Evolutionary conservation across 192 early-diverging fungal species (phyloP), one percentile per base, ranked within the genome.

Genomic region (Entrophospora sp.): DNA sequence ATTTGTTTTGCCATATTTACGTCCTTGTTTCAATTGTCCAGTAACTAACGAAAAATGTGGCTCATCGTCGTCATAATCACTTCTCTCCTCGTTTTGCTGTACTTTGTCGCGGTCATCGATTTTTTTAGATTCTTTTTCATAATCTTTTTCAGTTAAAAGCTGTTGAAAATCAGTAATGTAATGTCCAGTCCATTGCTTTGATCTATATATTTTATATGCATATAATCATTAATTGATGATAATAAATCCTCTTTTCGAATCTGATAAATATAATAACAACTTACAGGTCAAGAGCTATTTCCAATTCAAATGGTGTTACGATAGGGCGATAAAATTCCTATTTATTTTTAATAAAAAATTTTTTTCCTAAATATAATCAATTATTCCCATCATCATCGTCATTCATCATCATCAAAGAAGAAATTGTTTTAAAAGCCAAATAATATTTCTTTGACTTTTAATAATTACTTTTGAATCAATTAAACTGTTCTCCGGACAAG

Each of bases 401-500:
- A n/a, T n/a, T n/a, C n/a, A n/a, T n/a, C n/a, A n/a, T n/a, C n/a
- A n/a, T n/a, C n/a, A n/a, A n/a, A n/a, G n/a, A n/a, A n/a, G n/a
- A n/a, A n/a, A n/a, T n/a, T n/a, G n/a, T n/a, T n/a, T n/a, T n/a
- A n/a, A n/a, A n/a, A n/a, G n/a, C n/a, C n/a, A n/a, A n/a, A n/a
- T n/a, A n/a, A n/a, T n/a, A n/a, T n/a, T n/a, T n/a, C n/a, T n/a
- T n/a, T n/a, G n/a, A n/a, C n/a, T n/a, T n/a, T n/a, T n/a, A 13
- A 18, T 20, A 16, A 25, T 62, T 71, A 75, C 70, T 60, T 80
- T 85, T 32, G 86, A 86, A 74, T 97, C 96, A 28, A 96, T 84
- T 61, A 99, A 80, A 48, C 88, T 85, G 79, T 95, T 96, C 70
- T 99, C 93, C 5, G 95, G 92, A 69, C 96, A 99, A 7, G 92